Conservation (phyloP, 2,329 filamentous ascomycete genomes). For the Venturia effusa region DNA sequence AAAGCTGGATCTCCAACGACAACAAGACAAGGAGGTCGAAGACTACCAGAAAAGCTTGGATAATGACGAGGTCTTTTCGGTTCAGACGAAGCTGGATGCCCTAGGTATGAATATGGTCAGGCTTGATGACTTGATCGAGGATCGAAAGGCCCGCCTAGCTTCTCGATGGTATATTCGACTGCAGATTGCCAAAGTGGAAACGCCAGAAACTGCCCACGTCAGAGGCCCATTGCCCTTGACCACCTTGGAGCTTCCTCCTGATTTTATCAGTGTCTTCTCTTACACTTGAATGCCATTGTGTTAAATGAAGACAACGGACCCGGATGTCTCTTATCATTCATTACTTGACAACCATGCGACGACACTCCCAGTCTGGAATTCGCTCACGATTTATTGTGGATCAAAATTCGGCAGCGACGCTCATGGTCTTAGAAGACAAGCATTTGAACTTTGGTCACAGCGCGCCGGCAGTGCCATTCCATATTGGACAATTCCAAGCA, state of each 20-base stretch:
- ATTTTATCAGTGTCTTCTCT: conserved; percentile 3
- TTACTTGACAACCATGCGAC: background rate
- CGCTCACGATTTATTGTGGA: background rate
- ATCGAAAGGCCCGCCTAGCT: conserved; percentile 6
- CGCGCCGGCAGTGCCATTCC: background rate
- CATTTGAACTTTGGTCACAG: background rate
- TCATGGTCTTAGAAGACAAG: background rate
- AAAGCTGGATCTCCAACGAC: conserved; percentile 5
- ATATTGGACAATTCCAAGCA: background rate
- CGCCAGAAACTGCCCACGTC: background rate
- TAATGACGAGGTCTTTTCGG: background rate
- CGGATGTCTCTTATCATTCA: background rate
- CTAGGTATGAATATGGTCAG: conserved; percentile 5
- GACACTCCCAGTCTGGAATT: background rate
- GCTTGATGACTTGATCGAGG: conserved; percentile 10
- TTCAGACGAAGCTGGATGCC: background rate
- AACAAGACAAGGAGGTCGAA: conserved; percentile 11
- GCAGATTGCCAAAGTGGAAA: conserved; percentile 8
- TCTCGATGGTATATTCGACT: conserved; percentile 9
- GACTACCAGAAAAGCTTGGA: conserved; percentile 5
- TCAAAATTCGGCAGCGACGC: background rate
- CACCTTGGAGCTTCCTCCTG: background rate
- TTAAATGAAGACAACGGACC: background rate
- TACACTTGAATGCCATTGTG: background rate
- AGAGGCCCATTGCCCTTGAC: background rate